Evolutionary conservation across 2,329 filamentous ascomycete species (phyloP).

Genomic region (Lachnellula suecica): DNA sequence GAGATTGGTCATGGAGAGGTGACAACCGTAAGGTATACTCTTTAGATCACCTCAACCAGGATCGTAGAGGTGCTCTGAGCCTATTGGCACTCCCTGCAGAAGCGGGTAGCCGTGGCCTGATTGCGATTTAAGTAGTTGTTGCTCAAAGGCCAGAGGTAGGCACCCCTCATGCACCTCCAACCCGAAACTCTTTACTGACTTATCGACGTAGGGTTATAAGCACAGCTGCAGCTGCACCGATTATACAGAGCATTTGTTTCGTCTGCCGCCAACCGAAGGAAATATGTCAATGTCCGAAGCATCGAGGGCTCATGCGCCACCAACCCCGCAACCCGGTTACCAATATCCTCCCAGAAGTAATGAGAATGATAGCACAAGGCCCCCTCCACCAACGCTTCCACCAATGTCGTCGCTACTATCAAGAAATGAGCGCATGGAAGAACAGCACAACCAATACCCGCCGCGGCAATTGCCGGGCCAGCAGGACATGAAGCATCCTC

Average conservation of each 20-base stretch:
- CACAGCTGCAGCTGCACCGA: no score
- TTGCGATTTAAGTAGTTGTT: background rate
- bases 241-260: background rate
- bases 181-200: no score
- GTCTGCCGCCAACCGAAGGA: background rate
- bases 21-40: background rate
- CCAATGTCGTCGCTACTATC: conserved; percentile 24
- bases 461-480: conserved; percentile 11
- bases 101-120: background rate
- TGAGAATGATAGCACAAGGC: conserved; percentile 1
- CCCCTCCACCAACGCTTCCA: conserved; percentile 15
- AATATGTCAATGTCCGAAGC: background rate
- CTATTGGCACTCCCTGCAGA: background rate
- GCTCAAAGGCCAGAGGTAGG: background rate
- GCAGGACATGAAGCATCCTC: conserved; percentile 14
- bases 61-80: background rate
- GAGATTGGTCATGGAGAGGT: background rate
- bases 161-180: background rate
- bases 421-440: conserved; percentile 11
- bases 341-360: conserved; percentile 3
- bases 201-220: no score
- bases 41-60: background rate
- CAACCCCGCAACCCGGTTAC: background rate
- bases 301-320: background rate
- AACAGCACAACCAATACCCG: conserved; percentile 5